Evolutionary conservation across 2,329 filamentous ascomycete species (phyloP).

Genomic region (Trichoderma oligosporum): DNA sequence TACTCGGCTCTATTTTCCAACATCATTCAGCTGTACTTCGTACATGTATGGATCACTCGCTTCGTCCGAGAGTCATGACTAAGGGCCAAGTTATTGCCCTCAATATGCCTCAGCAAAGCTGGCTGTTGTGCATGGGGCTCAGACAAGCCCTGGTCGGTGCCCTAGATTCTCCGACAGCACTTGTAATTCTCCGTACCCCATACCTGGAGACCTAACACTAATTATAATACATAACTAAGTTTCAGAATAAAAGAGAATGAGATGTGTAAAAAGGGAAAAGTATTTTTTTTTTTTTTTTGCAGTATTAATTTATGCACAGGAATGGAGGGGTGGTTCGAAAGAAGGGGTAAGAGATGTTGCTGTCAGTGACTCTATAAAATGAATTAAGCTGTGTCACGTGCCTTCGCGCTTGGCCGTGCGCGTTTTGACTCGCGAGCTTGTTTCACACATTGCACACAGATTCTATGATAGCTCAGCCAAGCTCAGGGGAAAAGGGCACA

Average conservation of each 20-base stretch:
- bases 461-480: background rate
- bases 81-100: conserved; percentile 5
- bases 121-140: conserved; percentile 1
- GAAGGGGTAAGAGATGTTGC: background rate
- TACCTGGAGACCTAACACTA: background rate
- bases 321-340: too few relatives aligned
- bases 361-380: background rate
- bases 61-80: conserved; percentile 12
- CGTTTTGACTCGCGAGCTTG: background rate
- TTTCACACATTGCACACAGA: conserved; percentile 9
- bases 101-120: background rate
- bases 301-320: too few relatives aligned
- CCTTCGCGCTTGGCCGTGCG: conserved; percentile 11
- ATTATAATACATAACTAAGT: too few relatives aligned
- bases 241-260: too few relatives aligned
- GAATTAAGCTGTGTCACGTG: conserved; percentile 18
- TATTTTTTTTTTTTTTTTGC: too few relatives aligned
- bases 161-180: conserved; percentile 8
- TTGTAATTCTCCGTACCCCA: conserved; percentile 14
- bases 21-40: background rate
- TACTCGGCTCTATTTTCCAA: conserved; percentile 7
- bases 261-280: background rate
- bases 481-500: background rate
- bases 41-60: too few relatives aligned
- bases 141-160: background rate